Evolutionary conservation across 257 asterid genomes (phyloP).

Genomic region (Lavandula angustifolia): DNA sequence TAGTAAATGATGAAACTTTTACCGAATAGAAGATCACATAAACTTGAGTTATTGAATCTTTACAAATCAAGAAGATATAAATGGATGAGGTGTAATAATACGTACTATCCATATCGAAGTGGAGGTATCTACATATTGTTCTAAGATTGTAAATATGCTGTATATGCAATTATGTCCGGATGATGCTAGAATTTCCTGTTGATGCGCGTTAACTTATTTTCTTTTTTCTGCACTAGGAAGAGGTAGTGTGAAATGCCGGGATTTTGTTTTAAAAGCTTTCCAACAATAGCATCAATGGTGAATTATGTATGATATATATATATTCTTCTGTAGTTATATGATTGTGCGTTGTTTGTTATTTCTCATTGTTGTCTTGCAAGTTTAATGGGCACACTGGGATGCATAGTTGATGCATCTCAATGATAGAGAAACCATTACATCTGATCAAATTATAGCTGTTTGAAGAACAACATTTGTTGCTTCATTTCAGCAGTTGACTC

Average conservation of each 20-base stretch:
- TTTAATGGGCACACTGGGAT: slow-evolving; percentile 1
- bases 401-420: neutral
- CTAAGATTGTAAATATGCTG: neutral
- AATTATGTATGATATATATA: neutral
- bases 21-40: neutral
- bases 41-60: neutral
- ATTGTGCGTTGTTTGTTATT: neutral
- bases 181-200: neutral
- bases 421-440: neutral
- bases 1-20: slow-evolving; percentile 7
- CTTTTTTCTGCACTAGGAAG: no score
- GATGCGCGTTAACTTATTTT: no score
- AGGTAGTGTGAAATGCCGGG: neutral
- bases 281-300: neutral
- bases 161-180: neutral
- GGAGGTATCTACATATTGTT: neutral
- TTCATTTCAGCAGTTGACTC: slow-evolving; percentile 34
- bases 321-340: neutral
- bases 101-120: neutral
- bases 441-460: neutral
- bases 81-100: neutral
- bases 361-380: neutral
- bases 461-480: slow-evolving; percentile 7
- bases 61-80: neutral
- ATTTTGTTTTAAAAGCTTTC: no score